These are phyloP conservation scores for Rhynchospora tenuis DNA, from an alignment of 176 grass and related monocot genomes.

Conservation along the genomic window DNA sequence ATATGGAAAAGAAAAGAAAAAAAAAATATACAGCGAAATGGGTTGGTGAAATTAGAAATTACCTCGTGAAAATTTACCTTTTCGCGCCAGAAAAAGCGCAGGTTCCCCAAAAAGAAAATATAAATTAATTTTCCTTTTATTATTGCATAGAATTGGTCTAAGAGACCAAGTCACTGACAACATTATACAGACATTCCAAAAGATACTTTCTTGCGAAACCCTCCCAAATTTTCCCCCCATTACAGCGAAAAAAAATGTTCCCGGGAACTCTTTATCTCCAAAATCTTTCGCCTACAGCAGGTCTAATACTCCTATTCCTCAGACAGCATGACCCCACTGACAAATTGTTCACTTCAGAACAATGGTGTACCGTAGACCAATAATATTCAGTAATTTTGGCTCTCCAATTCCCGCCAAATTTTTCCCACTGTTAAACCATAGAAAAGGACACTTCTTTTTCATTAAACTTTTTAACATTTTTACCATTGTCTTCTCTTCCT, in stretches of 20 bases:
- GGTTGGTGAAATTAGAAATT: neutral
- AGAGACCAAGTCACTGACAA: constrained; percentile 10
- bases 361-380: neutral
- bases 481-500: neutral
- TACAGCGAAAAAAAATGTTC: neutral
- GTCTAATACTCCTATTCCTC: neutral
- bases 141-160: neutral
- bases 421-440: constrained; percentile 2
- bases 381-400: neutral
- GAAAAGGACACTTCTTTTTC: neutral
- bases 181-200: neutral
- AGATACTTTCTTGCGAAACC: neutral
- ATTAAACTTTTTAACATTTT: neutral
- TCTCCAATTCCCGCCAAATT: constrained; percentile 22
- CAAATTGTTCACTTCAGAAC: neutral
- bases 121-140: neutral
- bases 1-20: neutral
- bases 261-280: neutral
- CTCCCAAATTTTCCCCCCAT: neutral
- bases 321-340: neutral
- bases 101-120: neutral
- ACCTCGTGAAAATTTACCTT: neutral
- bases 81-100: neutral
- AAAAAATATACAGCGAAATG: neutral
- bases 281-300: neutral